Conservation (phyloP, 768 basidiomycete genomes). For the Daedalea quercina region DNA sequence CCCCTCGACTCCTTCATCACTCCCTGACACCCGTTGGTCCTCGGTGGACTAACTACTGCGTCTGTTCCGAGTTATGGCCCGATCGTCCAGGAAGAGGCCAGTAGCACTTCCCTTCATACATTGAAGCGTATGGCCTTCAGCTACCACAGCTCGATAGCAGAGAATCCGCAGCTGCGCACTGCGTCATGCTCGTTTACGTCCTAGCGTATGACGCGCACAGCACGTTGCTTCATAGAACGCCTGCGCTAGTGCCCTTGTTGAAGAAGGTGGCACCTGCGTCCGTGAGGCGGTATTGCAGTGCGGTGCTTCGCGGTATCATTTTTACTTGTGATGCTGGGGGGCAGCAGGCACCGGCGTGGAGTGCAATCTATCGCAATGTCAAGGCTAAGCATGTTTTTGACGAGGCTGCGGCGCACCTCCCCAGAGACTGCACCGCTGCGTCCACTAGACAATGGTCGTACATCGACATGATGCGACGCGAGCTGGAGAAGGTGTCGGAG, state of each 20-base stretch:
- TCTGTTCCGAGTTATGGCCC: too few relatives aligned
- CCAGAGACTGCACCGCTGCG: conserved; percentile 74
- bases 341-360: conserved; percentile 50
- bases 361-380: conserved; percentile 38
- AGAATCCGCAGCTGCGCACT: too few relatives aligned
- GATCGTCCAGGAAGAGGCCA: too few relatives aligned
- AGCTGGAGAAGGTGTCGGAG: conserved; percentile 54
- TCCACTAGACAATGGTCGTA: conserved; percentile 65
- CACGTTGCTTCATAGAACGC: conserved; percentile 39
- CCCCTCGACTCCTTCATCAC: too few relatives aligned
- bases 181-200: too few relatives aligned
- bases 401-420: conserved; percentile 39
- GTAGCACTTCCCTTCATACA: too few relatives aligned
- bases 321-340: conserved; percentile 24
- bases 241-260: conserved; percentile 61
- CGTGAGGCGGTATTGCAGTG: conserved; percentile 66
- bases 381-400: neutral
- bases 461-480: conserved; percentile 65
- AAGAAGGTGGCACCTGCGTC: conserved; percentile 65
- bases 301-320: conserved; percentile 43
- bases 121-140: too few relatives aligned
- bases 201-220: too few relatives aligned
- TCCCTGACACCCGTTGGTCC: too few relatives aligned
- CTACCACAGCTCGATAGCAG: too few relatives aligned
- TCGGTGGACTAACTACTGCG: too few relatives aligned